Evolutionary conservation across 1,139 yeast genomes (phyloP), one percentile per base, ranked within the genome.

Genomic region (Casaregolazyma lundiana): DNA sequence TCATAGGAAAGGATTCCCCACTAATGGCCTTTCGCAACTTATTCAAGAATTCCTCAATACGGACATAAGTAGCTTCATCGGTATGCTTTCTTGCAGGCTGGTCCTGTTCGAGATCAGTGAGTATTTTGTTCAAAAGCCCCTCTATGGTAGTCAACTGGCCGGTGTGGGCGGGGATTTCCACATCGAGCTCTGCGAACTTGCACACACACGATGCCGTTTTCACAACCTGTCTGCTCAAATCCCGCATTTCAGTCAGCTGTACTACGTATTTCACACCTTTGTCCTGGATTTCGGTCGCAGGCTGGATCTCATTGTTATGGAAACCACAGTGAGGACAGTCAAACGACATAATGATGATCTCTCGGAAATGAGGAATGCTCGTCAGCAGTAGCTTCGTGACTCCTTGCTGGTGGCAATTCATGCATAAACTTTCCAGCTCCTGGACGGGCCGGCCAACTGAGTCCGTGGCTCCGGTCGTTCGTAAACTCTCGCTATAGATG

Each of bases 381-480:
- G 99, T 92, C 60, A 94, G 72, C 45, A 94, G 72, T 65, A 94
- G 65, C 57, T 95, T 73, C 13, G 98, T 92, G 43, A 73, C 73
- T 51, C 99, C 99, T 50, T 80, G 76, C 57, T 90, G 71, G 55
- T 83, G 88, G 67, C 99, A 94, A 70, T 88, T 87, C 96, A 94
- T 90, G 71, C 99, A 94, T 45, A 90, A 70, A 16, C 97, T 88
- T 63, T 90, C 94, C 53, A 94, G 79, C 65, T 92, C 97, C 66
- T 89, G 97, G 16, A 92, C 95, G 4, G 96, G 95, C 58, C 88
- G 95, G n/a, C 96, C 97, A 62, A 80, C 82, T n/a, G 85, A 83
- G 64, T 87, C 96, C 7, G 71, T 70, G 18, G 89, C 71, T 8
- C 69, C 67, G 6, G 70, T 66, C 8, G 56, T 54, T 24, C 60